Evolutionary conservation across 1,284 basidiomycete species (phyloP).

Genomic region (Omphalotus olearius): DNA sequence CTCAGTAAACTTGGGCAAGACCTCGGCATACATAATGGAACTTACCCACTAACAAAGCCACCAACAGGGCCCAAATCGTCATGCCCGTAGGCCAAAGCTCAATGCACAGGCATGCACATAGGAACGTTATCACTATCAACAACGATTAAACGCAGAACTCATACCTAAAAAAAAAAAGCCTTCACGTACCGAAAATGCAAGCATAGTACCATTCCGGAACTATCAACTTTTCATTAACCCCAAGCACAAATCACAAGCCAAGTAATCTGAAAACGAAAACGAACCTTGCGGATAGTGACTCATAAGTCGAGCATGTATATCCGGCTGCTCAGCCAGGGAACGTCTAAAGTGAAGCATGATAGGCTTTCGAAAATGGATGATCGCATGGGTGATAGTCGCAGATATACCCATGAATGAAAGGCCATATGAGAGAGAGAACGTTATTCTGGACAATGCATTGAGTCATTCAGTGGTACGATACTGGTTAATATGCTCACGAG

Average conservation of each 20-base stretch:
- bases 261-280: neutral
- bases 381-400: slow-evolving; percentile 68
- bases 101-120: slow-evolving; percentile 47
- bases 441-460: slow-evolving; percentile 26
- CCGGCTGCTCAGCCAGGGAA: slow-evolving; percentile 70
- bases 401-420: slow-evolving; percentile 61
- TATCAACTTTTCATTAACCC: neutral
- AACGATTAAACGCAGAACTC: slow-evolving; percentile 5
- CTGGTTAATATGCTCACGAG: slow-evolving; percentile 29
- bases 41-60: slow-evolving; percentile 41
- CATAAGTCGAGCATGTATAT: slow-evolving; percentile 87
- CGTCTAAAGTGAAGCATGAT: slow-evolving; percentile 66
- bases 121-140: slow-evolving; percentile 40
- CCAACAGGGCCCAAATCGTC: slow-evolving; percentile 30
- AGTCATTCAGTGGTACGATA: neutral
- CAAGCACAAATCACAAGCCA: no score
- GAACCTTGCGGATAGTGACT: slow-evolving; percentile 56
- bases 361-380: slow-evolving; percentile 79
- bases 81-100: slow-evolving; percentile 36
- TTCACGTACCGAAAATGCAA: slow-evolving; percentile 40
- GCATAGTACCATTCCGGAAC: slow-evolving; percentile 76
- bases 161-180: neutral
- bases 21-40: slow-evolving; percentile 19
- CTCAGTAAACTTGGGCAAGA: slow-evolving; percentile 1
- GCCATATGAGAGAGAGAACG: slow-evolving; percentile 63